A percentile compares a stretch with the other conserved stretches of the same genome.
Conservation (phyloP, 163 green algal species). For the Chlorella variabilis region DNA sequence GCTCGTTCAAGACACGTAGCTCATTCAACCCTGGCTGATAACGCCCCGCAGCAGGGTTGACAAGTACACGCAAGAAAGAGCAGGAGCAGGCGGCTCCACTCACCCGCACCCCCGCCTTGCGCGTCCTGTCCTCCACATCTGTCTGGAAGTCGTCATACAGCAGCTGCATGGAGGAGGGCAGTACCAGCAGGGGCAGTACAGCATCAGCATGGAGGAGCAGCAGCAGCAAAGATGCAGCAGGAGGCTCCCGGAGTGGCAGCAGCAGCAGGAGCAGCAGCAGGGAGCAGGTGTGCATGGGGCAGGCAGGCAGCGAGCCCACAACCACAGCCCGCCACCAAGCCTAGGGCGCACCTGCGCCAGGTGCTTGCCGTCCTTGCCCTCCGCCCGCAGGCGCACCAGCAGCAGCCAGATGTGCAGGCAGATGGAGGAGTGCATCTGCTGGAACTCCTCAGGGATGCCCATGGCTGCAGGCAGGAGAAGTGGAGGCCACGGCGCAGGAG, state of each 20-base stretch:
- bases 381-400: conserved; percentile 63
- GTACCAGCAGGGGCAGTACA: not conserved
- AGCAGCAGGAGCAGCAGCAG: not conserved
- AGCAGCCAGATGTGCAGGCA: conserved; percentile 81
- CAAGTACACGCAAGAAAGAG: no score
- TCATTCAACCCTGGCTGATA: no score
- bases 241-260: no score
- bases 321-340: no score
- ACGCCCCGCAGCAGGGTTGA: no score
- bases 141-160: conserved; percentile 81
- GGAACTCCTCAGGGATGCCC: conserved; percentile 57
- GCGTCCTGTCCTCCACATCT: conserved; percentile 72
- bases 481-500: no score
- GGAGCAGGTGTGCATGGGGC: not conserved
- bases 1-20: no score
- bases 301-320: no score
- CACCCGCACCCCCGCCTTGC: conserved; percentile 64
- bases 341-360: conserved; percentile 64
- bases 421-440: conserved; percentile 61
- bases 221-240: not conserved
- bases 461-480: conserved; percentile 42
- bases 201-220: no score
- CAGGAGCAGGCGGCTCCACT: no score
- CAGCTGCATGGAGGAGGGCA: conserved; percentile 31
- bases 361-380: conserved; percentile 64